phyloP scores from a whole-genome alignment of 306 rosid species.

The Sindora glabra region DNA sequence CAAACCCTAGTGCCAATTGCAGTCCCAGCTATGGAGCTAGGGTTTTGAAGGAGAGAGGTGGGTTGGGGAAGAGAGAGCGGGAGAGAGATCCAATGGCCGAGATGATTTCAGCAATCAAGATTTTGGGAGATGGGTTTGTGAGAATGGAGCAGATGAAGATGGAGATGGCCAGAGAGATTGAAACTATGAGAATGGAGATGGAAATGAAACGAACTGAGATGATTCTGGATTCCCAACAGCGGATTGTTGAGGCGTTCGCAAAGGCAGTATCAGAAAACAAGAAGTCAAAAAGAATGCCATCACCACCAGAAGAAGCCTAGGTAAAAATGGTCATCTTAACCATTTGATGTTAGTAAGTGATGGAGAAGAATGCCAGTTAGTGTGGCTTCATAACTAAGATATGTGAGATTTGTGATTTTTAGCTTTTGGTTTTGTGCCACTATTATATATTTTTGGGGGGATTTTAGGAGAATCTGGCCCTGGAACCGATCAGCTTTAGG shows the following conservation, averaged over 20 bases:
- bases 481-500: not conserved
- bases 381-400: not conserved
- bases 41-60: slow-evolving; percentile 44
- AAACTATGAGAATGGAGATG: slow-evolving; percentile 87
- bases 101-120: slow-evolving; percentile 72
- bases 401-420: slow-evolving; percentile 1
- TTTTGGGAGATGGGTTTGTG: slow-evolving; percentile 88
- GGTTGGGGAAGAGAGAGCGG: slow-evolving; percentile 43
- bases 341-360: too few species aligned
- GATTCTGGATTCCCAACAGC: slow-evolving; percentile 87
- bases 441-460: not conserved
- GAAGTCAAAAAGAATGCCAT: slow-evolving; percentile 46
- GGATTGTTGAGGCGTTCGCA: slow-evolving; percentile 83
- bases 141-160: slow-evolving; percentile 93
- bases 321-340: too few species aligned
- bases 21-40: slow-evolving; percentile 35
- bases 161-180: slow-evolving; percentile 95
- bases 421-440: not conserved
- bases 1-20: slow-evolving; percentile 14
- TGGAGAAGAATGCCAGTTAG: too few species aligned
- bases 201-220: slow-evolving; percentile 92
- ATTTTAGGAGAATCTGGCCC: too few species aligned
- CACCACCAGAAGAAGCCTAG: slow-evolving; percentile 36
- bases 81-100: slow-evolving; percentile 55
- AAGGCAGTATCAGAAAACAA: slow-evolving; percentile 73